Base-by-base conservation (phyloP, 2,329 filamentous ascomycete species). In the Calonectria hawksworthii region DNA sequence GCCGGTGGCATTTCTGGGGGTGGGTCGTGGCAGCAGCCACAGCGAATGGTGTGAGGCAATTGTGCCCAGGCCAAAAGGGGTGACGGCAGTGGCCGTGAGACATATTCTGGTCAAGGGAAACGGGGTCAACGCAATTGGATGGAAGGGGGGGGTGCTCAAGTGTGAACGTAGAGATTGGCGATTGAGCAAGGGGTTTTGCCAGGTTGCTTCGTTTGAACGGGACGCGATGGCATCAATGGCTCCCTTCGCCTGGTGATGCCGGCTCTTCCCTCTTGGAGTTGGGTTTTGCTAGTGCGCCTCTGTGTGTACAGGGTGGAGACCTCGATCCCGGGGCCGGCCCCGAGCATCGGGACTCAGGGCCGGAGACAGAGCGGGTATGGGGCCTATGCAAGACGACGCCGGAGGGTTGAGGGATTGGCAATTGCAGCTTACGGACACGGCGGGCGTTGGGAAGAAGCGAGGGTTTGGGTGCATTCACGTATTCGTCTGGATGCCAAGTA, bases 31-130 rank as follows among this genome's bases (percentile, higher is more conserved):
- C 54, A 64, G 56, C 56, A 54, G 64, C 61, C 44, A 74, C 54
- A 61, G 59, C 61, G 52, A 74, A 72, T 76, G 54, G 73, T 36
- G 61, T 66, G 72, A 71, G 63, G 52, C 67, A 75, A 73, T 68
- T 68, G 36, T 63, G 72, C 13, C 32, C 32, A 59, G 36, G 26
- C 47, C n/a, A 47, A 51, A 70, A 70, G 51, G 74, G 52, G 75
- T 75, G 73, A 59, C 65, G 70, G 72, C 70, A 44, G 68, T n/a
- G 67, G 63, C 36, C 59, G 74, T 79, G 76, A 80, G 79, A 80
- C 79, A 79, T 77, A 72, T 79, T 75, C 50, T 70, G 72, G 76
- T 79, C 76, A 76, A 74, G 47, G 61, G 41, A 73, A 80, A 73
- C 41, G 36, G 66, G 47, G 47, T 13, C 18, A 63, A 34, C 52